Evolutionary conservation across 2,329 filamentous ascomycete species (phyloP).

Genomic region (Ilyonectria destructans): DNA sequence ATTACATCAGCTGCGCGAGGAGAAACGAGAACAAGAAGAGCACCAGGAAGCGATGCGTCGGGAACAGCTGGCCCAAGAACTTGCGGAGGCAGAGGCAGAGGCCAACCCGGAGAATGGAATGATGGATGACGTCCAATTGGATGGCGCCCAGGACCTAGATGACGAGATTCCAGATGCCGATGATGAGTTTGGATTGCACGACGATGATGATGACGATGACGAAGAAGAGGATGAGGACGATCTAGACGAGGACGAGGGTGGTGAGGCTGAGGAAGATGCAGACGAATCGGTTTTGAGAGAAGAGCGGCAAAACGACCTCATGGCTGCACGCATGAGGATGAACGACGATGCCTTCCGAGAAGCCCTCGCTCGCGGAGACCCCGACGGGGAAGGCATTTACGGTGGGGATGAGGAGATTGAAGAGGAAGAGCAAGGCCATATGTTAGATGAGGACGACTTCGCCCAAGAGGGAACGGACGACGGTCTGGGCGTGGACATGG

Average conservation of each 20-base stretch:
- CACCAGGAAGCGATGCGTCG: conserved; percentile 82
- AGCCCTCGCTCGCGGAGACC: conserved; percentile 68
- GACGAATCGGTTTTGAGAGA: conserved; percentile 60
- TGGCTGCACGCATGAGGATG: conserved; percentile 68
- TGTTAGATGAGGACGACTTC: conserved; percentile 77
- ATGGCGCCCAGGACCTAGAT: conserved; percentile 75
- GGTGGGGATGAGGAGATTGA: conserved; percentile 69
- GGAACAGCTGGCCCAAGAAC: conserved; percentile 80
- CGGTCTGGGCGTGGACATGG: conserved; percentile 65
- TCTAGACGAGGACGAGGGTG: conserved; percentile 55
- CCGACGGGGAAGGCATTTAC: conserved; percentile 66
- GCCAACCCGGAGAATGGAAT: conserved; percentile 61
- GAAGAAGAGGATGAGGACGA: conserved; percentile 63
- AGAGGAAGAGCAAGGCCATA: conserved; percentile 70
- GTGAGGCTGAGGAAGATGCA: conserved; percentile 59
- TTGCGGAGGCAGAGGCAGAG: conserved; percentile 76
- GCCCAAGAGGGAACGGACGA: conserved; percentile 52
- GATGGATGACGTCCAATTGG: conserved; percentile 72
- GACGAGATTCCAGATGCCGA: conserved; percentile 82
- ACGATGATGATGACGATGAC: conserved; percentile 60
- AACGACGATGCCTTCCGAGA: conserved; percentile 76
- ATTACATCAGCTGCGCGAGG: conserved; percentile 90
- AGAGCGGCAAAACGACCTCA: conserved; percentile 65
- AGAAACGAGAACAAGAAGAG: conserved; percentile 90
- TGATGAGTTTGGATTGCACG: conserved; percentile 67